Percentiles rank a stretch among this genome's conserved stretches.
Evolutionary conservation across 768 basidiomycete genomes (phyloP).

Genomic region (Boletus rufocinnamomeus): DNA sequence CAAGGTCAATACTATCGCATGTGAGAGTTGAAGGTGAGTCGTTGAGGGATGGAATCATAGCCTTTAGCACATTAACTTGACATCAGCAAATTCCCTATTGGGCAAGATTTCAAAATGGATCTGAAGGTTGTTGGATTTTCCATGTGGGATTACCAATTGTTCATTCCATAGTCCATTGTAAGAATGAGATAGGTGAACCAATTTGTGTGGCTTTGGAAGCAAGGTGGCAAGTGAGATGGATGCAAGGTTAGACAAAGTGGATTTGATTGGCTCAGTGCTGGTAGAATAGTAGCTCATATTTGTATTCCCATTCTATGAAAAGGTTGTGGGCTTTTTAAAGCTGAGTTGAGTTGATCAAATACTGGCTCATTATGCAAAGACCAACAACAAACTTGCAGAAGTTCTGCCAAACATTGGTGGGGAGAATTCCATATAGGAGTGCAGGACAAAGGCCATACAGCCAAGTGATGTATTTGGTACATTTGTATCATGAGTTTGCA

Average conservation of each 20-base stretch:
- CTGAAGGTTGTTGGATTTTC: constrained; percentile 2
- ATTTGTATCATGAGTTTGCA: neutral
- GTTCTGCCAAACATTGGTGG: no score
- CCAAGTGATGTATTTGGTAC: no score
- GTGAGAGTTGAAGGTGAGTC: no score
- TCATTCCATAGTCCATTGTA: constrained; percentile 6
- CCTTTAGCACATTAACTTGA: neutral
- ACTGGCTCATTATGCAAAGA: neutral
- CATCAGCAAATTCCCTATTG: neutral
- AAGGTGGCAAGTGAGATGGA: neutral
- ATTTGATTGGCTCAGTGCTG: neutral
- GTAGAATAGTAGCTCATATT: neutral
- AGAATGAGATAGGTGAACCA: neutral
- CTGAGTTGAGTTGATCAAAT: accelerated
- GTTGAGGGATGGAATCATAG: neutral
- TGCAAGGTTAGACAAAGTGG: neutral
- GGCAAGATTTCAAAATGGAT: neutral
- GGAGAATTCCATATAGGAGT: no score
- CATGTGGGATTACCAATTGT: neutral
- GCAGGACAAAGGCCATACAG: no score
- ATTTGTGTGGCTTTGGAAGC: neutral
- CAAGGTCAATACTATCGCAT: neutral
- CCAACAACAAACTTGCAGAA: constrained; percentile 2
- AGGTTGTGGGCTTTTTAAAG: neutral
- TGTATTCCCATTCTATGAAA: neutral